Evolutionary conservation across 345 rosid genomes (phyloP), one percentile per base, ranked within the genome.

Genomic region (Eutrema japonicum): DNA sequence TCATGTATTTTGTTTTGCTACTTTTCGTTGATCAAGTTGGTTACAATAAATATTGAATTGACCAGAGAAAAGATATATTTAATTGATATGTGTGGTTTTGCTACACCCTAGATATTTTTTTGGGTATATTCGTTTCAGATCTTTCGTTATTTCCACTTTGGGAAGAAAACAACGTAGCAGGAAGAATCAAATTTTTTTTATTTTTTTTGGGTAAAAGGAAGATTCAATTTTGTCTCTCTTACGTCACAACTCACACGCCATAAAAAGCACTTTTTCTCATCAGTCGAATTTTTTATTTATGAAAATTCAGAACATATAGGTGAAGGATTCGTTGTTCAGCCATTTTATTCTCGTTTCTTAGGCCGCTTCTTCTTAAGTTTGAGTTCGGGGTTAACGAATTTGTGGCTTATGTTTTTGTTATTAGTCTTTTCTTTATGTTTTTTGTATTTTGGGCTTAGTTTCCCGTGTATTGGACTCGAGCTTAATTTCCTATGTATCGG

Each of bases 101-200:
- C 72, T 14, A 54, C 6, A 30, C 46, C 52, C 22, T 54, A 54
- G 63, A 54, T 68, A 54, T 67, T 67, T 41, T 42, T 30, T 53
- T 41, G 30, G 51, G 40, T 30, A 10, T n/a, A 30, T 60, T 27
- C 29, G 45, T 40, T 26, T 67, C 10, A 41, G 51, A 54, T 53
- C 62, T 68, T 53, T 68, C 63, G 72, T 54, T 30, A 42, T 68
- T 53, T 68, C 51, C 52, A 54, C 63, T 68, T 68, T 54, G 30
- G 63, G 42, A 54, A 54, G 72, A 68, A 54, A 54, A 68, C 42
- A 68, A 54, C 52, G 27, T 68, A 68, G 72, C 51, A 16, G 12
- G 62, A 68, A 30, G 41, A 53, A 30, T 54, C 22, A 18, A 18
- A 18, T 18, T 0, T 18, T 18, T 18, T 18, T 18, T 0, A n/a